Evolutionary conservation across 176 grass and related monocot genomes (phyloP).

Genomic region (Themeda triandra): DNA sequence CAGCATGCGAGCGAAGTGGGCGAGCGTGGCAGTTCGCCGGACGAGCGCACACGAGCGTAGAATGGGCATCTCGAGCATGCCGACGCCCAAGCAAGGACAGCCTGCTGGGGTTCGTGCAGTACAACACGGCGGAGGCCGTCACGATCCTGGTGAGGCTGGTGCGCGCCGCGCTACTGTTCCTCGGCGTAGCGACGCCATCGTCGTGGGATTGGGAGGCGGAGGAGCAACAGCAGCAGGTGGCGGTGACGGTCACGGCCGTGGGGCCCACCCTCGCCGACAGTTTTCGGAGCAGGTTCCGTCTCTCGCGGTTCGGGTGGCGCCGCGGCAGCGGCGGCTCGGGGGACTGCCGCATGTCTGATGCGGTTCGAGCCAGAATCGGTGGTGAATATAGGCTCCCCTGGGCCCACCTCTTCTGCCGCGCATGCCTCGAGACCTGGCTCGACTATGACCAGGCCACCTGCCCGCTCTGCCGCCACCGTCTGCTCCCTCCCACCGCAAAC

Average conservation of each 20-base stretch:
- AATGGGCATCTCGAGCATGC: constrained; percentile 76
- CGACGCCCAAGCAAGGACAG: constrained; percentile 67
- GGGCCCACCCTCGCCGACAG: constrained; percentile 53
- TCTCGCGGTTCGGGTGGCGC: constrained; percentile 44
- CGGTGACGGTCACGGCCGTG: background rate
- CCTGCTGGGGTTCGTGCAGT: constrained; percentile 54
- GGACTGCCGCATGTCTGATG: too few species aligned
- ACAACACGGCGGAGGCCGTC: constrained; percentile 58
- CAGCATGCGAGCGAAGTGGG: too few species aligned
- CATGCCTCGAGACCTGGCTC: too few species aligned
- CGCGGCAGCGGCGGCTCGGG: background rate
- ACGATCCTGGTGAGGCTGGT: constrained; percentile 49
- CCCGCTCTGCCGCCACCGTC: too few species aligned
- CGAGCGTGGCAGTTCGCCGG: too few species aligned
- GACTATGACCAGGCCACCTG: too few species aligned
- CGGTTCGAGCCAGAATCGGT: too few species aligned
- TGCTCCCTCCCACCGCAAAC: too few species aligned
- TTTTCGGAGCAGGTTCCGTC: constrained; percentile 53
- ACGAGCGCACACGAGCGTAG: background rate
- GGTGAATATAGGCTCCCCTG: too few species aligned
- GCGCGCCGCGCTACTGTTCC: constrained; percentile 40
- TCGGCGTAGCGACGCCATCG: constrained; percentile 28
- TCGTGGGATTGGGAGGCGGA: background rate
- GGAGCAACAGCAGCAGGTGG: background rate
- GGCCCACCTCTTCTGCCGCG: too few species aligned